These are phyloP conservation scores for Hawksworthiomyces lignivorus DNA, from an alignment of 2,329 filamentous ascomycete genomes.

Conservation along the genomic window DNA sequence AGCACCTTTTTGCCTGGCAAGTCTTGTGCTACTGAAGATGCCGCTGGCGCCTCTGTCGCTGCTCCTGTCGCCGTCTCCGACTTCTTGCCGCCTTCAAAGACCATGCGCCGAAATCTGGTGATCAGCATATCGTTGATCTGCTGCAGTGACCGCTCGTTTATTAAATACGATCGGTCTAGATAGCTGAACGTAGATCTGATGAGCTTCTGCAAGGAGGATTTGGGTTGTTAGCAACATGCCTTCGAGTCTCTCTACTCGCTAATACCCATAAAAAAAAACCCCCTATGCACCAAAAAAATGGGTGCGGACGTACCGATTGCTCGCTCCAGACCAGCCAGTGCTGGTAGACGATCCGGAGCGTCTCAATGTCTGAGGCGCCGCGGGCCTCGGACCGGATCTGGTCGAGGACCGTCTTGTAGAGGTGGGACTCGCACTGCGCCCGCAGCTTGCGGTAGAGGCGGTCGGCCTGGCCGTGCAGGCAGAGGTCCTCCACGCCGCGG, in stretches of 20 bases:
- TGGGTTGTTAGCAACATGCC: conserved; percentile 29
- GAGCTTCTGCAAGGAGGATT: no score
- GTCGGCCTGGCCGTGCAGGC: conserved; percentile 65
- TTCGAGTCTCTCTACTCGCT: neutral
- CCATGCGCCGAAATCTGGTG: conserved; percentile 59
- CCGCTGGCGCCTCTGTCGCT: neutral
- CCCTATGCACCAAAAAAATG: neutral
- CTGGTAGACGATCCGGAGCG: conserved; percentile 47
- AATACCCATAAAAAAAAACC: neutral
- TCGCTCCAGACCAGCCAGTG: conserved; percentile 73
- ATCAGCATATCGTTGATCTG: conserved; percentile 79
- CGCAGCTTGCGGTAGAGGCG: conserved; percentile 61
- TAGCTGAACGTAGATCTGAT: conserved; percentile 90
- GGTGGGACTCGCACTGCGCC: conserved; percentile 57
- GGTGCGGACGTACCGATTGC: conserved; percentile 54
- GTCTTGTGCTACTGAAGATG: conserved; percentile 11
- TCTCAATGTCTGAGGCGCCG: conserved; percentile 50
- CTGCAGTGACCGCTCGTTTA: conserved; percentile 60
- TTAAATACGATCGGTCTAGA: conserved; percentile 80
- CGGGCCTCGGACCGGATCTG: conserved; percentile 43
- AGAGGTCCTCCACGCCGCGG: conserved; percentile 84
- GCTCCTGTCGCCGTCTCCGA: neutral
- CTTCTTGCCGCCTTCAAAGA: conserved; percentile 31
- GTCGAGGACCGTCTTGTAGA: conserved; percentile 53
- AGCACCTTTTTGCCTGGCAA: conserved; percentile 31